Base-by-base conservation (phyloP, 106 monocot species). In the Narthecium ossifragum region DNA sequence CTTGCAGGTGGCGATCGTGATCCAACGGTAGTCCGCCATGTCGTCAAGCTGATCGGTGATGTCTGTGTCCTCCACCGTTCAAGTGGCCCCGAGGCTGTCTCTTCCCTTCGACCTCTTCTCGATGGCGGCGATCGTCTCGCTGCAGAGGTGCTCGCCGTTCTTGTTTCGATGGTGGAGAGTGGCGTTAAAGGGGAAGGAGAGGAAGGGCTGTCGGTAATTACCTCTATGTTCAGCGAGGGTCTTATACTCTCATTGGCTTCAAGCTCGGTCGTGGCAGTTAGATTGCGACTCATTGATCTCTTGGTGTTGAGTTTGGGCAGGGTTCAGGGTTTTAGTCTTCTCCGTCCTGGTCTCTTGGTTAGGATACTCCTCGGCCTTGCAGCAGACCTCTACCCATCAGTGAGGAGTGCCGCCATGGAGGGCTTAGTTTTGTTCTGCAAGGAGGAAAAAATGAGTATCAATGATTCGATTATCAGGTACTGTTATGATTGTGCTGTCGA, bases 371-470 rank as follows among this genome's bases (percentile, higher is more conserved):
- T 90, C 1, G 85, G 70, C 15, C 48, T 85, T 20, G 51, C 70
- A 2, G 61, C 47, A 0, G 89, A 90, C 33, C 27, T 90, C 26
- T 83, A 83, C 30, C 89, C 89, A 9, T 57, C 70, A 24, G 63
- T 78, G 49, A 78, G 90, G 53, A 53, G 49, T 30, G 29, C 46
- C 6, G 80, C 89, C 1, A 20, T 78, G 5, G 63, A 75, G 38
- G 83, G 89, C 10, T 34, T 94, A 54, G 53, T 45, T 31, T 59
- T 40, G 20, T 20, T 86, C 11, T 78, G 73, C 65, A 63, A 60
- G 60, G 74, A 55, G 17, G 63, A 26, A 30, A 43, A 26, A 5
- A 32, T 20, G 30, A 51, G 50, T 48, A 37, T 53, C 11, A 61
- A 55, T 7, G 2, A 25, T 26, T 23, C 48, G 59, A 11, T 69